Percentiles rank a stretch among this genome's conserved stretches.
Evolutionary conservation across 352 stramenopile species (phyloP).

Genomic region (Pythium diclinum): DNA sequence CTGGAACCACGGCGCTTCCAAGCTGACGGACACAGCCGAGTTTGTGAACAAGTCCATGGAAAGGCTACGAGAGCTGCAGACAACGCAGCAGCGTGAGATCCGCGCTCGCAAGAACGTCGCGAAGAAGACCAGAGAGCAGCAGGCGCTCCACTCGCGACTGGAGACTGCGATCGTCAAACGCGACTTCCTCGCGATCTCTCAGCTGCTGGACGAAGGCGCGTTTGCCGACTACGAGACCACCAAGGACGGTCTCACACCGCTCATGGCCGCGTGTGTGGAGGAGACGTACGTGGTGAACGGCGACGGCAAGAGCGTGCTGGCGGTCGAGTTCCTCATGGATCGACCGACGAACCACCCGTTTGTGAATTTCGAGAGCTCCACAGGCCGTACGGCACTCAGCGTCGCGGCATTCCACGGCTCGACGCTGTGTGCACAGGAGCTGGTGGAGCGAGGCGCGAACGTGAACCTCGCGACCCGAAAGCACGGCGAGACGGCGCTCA

Average conservation of each 20-base stretch:
- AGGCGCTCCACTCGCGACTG: slow-evolving; percentile 41
- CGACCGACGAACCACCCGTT: slow-evolving; percentile 45
- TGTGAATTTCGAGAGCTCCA: slow-evolving; percentile 63
- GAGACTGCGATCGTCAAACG: slow-evolving; percentile 42
- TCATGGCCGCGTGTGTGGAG: slow-evolving; percentile 57
- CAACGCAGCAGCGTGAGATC: slow-evolving; percentile 33
- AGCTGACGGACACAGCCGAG: slow-evolving; percentile 34
- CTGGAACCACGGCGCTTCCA: slow-evolving; percentile 35
- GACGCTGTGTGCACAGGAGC: slow-evolving; percentile 42
- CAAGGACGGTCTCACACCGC: slow-evolving; percentile 32
- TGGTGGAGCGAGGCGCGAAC: slow-evolving; percentile 51
- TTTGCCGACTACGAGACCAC: slow-evolving; percentile 68
- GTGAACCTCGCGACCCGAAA: slow-evolving; percentile 39
- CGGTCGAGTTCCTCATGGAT: slow-evolving; percentile 58
- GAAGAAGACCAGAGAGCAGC: slow-evolving; percentile 41
- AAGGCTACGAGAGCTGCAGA: slow-evolving; percentile 21
- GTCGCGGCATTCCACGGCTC: slow-evolving; percentile 47
- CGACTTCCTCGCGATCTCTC: slow-evolving; percentile 38
- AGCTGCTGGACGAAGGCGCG: slow-evolving; percentile 51
- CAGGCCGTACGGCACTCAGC: slow-evolving; percentile 40
- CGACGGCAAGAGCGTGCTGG: slow-evolving; percentile 50
- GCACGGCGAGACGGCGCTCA: slow-evolving; percentile 49
- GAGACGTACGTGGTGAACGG: slow-evolving; percentile 56
- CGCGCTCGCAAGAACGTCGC: slow-evolving; percentile 42
- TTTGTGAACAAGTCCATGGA: slow-evolving; percentile 34